Conservation (phyloP, 108 stramenopile genomes). For the Skeletonema grethae region DNA sequence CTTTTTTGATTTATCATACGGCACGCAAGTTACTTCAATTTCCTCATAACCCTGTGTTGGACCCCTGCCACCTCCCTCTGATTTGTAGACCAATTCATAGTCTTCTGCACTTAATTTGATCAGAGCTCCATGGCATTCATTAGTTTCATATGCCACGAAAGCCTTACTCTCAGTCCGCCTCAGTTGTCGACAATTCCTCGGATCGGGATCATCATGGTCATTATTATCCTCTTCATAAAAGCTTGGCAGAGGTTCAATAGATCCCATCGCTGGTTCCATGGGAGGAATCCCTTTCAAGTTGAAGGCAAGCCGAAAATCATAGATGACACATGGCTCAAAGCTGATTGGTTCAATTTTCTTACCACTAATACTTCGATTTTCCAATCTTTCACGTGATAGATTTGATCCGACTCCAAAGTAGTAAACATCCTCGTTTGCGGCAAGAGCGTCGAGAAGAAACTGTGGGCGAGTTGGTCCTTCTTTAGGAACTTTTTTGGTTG, state of each 20-base stretch:
- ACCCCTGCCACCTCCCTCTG: conserved; percentile 50
- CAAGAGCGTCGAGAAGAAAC: conserved; percentile 31
- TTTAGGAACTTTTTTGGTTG: background rate
- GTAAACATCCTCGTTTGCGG: conserved; percentile 36
- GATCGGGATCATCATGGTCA: background rate
- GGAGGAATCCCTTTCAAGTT: conserved; percentile 62
- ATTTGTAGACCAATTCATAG: conserved; percentile 54
- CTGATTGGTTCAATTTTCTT: conserved; percentile 40
- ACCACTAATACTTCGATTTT: conserved; percentile 45
- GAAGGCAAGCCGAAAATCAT: conserved; percentile 54
- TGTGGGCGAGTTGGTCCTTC: conserved; percentile 23
- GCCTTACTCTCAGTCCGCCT: conserved; percentile 16
- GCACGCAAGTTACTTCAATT: conserved; percentile 36
- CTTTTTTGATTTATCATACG: conserved; percentile 25
- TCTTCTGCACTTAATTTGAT: conserved; percentile 45
- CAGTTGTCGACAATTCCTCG: background rate
- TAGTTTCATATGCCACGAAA: conserved; percentile 32
- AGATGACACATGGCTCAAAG: conserved; percentile 48
- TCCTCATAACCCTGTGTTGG: conserved; percentile 50
- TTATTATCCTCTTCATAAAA: background rate
- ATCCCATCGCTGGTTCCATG: conserved; percentile 62
- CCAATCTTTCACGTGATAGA: conserved; percentile 51
- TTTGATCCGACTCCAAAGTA: conserved; percentile 66
- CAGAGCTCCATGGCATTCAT: conserved; percentile 67
- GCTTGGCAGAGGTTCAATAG: conserved; percentile 38